Conservation (phyloP, 441 rosid genomes). For the Arabidopsis hybrid region DNA sequence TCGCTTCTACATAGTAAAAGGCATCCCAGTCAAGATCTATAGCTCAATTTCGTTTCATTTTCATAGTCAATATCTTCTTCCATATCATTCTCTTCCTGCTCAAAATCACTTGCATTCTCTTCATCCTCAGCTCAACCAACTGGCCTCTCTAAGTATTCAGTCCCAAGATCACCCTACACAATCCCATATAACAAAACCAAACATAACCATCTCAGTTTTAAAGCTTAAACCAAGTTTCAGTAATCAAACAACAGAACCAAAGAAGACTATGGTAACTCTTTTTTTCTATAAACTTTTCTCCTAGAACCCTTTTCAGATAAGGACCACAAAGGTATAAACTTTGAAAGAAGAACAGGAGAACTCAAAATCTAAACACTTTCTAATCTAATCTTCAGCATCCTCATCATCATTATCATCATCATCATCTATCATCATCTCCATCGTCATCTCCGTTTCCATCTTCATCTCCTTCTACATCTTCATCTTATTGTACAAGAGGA, state of each 20-base stretch:
- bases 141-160: conserved; percentile 82
- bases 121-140: conserved; percentile 82
- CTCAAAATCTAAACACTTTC: neutral
- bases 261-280: neutral
- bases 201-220: neutral
- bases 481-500: conserved; percentile 54
- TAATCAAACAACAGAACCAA: conserved; percentile 9
- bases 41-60: too few species aligned
- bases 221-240: neutral
- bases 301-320: neutral
- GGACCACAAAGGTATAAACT: conserved; percentile 10
- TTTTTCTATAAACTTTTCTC: too few species aligned
- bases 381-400: conserved; percentile 47
- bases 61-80: conserved; percentile 54
- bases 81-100: conserved; percentile 81
- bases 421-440: conserved; percentile 6
- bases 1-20: too few species aligned
- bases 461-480: conserved; percentile 42
- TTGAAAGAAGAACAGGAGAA: neutral
- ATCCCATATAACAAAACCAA: neutral
- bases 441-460: conserved; percentile 40
- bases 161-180: conserved; percentile 76
- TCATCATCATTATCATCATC: conserved; percentile 18
- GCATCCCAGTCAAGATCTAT: too few species aligned
- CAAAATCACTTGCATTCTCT: conserved; percentile 93